Conservation (phyloP, 768 basidiomycete genomes). For the Suillus bovinus region DNA sequence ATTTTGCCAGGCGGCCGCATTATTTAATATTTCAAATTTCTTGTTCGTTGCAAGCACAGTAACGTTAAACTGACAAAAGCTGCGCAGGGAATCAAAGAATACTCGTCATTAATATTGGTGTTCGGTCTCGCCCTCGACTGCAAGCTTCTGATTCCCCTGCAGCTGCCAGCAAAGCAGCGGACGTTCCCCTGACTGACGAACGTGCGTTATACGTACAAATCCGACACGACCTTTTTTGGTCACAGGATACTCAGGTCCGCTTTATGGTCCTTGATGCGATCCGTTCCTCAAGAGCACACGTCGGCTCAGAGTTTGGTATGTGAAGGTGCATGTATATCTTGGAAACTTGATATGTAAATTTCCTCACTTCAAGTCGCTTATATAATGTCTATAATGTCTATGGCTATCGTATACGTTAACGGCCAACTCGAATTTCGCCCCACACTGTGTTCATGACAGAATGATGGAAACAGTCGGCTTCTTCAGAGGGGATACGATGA, state of each 20-base stretch:
- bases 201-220: background rate
- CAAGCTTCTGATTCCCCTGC: background rate
- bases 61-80: background rate
- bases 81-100: background rate
- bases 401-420: background rate
- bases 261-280: background rate
- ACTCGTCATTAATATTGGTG: background rate
- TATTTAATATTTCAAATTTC: background rate
- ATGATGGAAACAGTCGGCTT: background rate
- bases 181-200: background rate
- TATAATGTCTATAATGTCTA: no score
- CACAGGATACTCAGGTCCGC: background rate
- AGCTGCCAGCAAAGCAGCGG: background rate
- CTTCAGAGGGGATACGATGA: slow-evolving; percentile 1
- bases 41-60: background rate
- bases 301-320: background rate
- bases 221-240: background rate
- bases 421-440: background rate
- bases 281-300: background rate
- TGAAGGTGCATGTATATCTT: background rate
- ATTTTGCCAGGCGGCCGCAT: background rate
- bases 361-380: background rate
- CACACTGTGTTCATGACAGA: background rate
- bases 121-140: background rate
- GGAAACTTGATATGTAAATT: background rate